Base-by-base conservation (phyloP, 352 stramenopile species). In the Thraustochytrium striatum region DNA sequence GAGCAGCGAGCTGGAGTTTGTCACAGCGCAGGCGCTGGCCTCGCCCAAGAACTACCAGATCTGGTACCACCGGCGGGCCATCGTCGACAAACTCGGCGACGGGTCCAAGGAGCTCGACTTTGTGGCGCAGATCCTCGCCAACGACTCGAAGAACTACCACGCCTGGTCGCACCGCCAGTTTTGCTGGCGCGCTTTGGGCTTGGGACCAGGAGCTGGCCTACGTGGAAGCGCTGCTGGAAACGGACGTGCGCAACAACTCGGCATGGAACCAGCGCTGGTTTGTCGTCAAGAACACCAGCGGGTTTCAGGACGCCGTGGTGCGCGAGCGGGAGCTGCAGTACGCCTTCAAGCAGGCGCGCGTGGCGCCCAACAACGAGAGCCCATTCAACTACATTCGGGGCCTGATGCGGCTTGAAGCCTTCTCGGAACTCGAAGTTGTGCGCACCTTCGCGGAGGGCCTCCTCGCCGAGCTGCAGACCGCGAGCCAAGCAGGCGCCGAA, bases 1-100 rank as follows among this genome's bases (percentile, higher is more conserved):
- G 28, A 43, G 80, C n/a, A 69, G 72, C 32, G 90, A 94, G 82
- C 85, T 94, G 50, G 70, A 87, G 2, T 87, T 90, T 72, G 85
- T 88, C 0, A 65, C 3, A 82, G 92, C 79, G 85, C 89, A 47
- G 89, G 98, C 83, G 93, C 93, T 38, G 89, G 96, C 33, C 84
- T 55, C 87, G 87, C 95, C 96, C 2, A 99, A 99, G 87, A 99
- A 99, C 87, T 99, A 99, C 88, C 96, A 99, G 86, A 95, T 98
- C 83, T 99, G 95, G 95, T 97, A 98, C 87, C 95, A 99, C 85
- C 93, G 95, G 28, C 88, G 95, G 55, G 93, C 94, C 75, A 88
- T 99, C 36, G 91, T 96, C 78, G 86, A 92, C 58, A 85, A 89
- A 72, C 61, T 94, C 78, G 78, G 88, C 13, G 85, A 97, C 84